phyloP scores from a whole-genome alignment of 805 yeast genomes.

The Sungouiella thailandica region DNA sequence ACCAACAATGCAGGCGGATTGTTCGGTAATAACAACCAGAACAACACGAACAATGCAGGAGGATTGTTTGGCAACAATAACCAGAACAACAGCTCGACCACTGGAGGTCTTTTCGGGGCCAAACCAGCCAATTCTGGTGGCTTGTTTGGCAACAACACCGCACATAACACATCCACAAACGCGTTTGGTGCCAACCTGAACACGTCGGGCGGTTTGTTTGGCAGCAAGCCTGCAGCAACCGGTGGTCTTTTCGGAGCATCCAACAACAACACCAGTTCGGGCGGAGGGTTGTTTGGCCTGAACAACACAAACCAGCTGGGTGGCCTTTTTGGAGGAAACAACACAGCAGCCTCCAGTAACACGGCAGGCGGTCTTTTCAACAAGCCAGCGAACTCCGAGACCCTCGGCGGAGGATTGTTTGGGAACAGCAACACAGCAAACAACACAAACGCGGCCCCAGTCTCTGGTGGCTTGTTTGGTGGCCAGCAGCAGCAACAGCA shows the following conservation, averaged over 20 bases:
- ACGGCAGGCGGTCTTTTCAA: constrained; percentile 18
- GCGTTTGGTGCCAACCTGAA: constrained; percentile 19
- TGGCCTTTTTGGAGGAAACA: constrained; percentile 12
- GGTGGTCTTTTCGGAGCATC: constrained; percentile 30
- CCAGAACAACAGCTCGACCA: constrained; percentile 4
- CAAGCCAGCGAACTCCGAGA: constrained; percentile 11
- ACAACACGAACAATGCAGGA: constrained; percentile 5
- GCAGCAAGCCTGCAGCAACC: constrained; percentile 9
- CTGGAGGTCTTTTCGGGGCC: constrained; percentile 41
- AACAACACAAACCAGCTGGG: constrained; percentile 7
- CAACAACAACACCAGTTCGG: constrained; percentile 10
- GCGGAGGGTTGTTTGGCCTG: constrained; percentile 20
- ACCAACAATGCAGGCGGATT: constrained; percentile 3
- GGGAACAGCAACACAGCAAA: constrained; percentile 19
- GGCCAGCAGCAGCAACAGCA: constrained; percentile 20
- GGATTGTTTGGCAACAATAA: constrained; percentile 6
- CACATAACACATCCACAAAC: constrained; percentile 11
- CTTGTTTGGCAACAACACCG: constrained; percentile 25
- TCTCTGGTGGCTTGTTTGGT: constrained; percentile 17
- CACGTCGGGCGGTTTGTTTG: constrained; percentile 13
- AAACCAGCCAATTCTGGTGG: constrained; percentile 14
- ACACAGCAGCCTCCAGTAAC: constrained; percentile 4
- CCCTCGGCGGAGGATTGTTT: constrained; percentile 20
- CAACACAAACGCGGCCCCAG: constrained; percentile 3
- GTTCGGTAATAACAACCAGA: constrained; percentile 11